Evolutionary conservation across 1,139 yeast genomes (phyloP).

Genomic region (Hansenula sp.): DNA sequence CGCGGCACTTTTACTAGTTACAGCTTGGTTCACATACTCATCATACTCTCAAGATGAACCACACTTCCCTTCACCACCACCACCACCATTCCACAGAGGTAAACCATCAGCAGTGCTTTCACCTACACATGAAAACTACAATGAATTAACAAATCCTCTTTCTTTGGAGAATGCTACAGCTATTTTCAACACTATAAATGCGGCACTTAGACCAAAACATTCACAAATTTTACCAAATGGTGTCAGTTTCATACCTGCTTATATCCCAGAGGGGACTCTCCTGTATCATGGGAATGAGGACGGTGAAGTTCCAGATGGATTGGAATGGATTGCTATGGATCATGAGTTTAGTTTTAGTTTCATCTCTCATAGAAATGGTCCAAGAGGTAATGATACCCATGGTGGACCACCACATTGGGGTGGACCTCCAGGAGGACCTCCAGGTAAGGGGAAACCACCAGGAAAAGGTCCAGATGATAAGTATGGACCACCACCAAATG

Average conservation of each 20-base stretch:
- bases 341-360: conserved; percentile 50
- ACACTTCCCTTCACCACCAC: background rate
- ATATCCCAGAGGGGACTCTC: conserved; percentile 49
- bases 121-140: conserved; percentile 17
- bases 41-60: no score
- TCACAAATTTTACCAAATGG: conserved; percentile 49
- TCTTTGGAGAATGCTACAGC: conserved; percentile 46
- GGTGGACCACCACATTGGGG: conserved; percentile 4
- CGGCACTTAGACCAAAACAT: conserved; percentile 45
- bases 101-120: background rate
- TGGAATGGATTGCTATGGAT: conserved; percentile 59
- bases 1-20: no score
- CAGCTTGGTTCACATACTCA: no score
- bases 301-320: conserved; percentile 34
- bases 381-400: conserved; percentile 6
- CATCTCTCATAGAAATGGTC: conserved; percentile 22
- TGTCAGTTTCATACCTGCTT: conserved; percentile 52
- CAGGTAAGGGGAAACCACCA: no score
- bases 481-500: background rate
- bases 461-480: conserved; percentile 1
- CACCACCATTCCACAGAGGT: no score
- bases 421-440: no score
- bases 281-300: conserved; percentile 42
- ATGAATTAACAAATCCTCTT: conserved; percentile 23
- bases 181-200: conserved; percentile 45